Base-by-base conservation (phyloP, 768 basidiomycete genomes). In the Collybiopsis luxurians region DNA sequence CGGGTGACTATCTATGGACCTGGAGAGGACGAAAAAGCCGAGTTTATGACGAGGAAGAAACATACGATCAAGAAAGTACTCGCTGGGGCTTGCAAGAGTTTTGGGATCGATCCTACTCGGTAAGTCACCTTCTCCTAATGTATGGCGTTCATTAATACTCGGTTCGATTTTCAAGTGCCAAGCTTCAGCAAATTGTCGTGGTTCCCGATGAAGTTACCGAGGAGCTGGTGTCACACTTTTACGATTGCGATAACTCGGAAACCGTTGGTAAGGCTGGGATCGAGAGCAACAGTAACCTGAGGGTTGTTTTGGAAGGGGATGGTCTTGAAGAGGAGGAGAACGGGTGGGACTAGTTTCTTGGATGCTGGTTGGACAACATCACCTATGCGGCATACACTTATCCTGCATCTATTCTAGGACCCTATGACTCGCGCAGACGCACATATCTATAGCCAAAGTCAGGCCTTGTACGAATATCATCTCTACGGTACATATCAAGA, bases 1-100 rank as follows among this genome's bases (percentile, higher is more conserved):
- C 46, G 36, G 19, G 40, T 55, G 11, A 28, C n/a, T 15, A 55
- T 55, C n/a, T 42, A 21, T 15, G 54, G 54, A 31, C 54, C 45
- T 17, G 30, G 31, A 24, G 17, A 24, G 17, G 28, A 26, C 19
- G 26, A 46, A 34, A 30, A 36, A 21, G 54, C 44, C 11, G 54
- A 55, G 45, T 55, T 55, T 13, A 55, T 55, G 54, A 55, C 45
- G n/a, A 31, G 45, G 27, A 46, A 38, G 36, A 55, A 36, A n/a
- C 54, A 55, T 31, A 38, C 45, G 10, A 34, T 55, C 27, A 26
- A 34, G 13, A 55, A 55, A 27, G 54, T 55, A 4, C 45, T 55
- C 19, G 36, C 43, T 2, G 45, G 45, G 10, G 54, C 54, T 15
- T 55, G 54, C 45, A 45, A 47, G 23, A 45, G 26, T 17, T 55